Percentiles rank a stretch among this genome's conserved stretches.
phyloP scores from a whole-genome alignment of 2,329 filamentous ascomycete species.

The Penicillium concentricum region DNA sequence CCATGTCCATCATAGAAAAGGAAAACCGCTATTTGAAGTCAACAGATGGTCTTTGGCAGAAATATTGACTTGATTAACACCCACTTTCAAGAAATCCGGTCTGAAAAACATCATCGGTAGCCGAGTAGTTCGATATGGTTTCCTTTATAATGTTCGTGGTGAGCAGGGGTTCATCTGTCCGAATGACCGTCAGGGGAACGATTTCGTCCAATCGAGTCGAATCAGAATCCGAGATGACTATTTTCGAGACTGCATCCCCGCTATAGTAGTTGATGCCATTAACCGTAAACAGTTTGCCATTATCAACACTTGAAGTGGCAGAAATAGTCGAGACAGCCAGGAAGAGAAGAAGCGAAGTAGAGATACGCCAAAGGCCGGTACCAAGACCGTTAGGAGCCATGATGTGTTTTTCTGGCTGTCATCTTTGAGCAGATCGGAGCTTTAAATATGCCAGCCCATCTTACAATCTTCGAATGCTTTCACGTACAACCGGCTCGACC shows the following conservation, averaged over 20 bases:
- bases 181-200: constrained; percentile 19
- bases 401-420: background rate
- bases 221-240: constrained; percentile 2
- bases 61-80: background rate
- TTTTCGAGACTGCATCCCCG: constrained; percentile 16
- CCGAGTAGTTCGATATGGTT: constrained; percentile 12
- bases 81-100: constrained; percentile 12
- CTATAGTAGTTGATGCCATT: constrained; percentile 36
- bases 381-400: background rate
- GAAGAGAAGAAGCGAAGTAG: background rate
- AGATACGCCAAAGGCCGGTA: background rate
- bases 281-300: constrained; percentile 18
- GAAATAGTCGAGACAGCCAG: background rate
- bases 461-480: background rate
- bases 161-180: background rate
- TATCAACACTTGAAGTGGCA: constrained; percentile 1
- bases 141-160: background rate
- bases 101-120: constrained; percentile 20
- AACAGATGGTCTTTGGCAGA: background rate
- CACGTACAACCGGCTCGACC: background rate
- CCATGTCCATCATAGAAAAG: constrained; percentile 4
- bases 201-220: constrained; percentile 7
- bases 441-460: background rate
- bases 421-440: background rate
- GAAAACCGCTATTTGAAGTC: background rate